Evolutionary conservation across 2,329 filamentous ascomycete species (phyloP), one percentile per base, ranked within the genome.

Genomic region (Xylaria sp.): DNA sequence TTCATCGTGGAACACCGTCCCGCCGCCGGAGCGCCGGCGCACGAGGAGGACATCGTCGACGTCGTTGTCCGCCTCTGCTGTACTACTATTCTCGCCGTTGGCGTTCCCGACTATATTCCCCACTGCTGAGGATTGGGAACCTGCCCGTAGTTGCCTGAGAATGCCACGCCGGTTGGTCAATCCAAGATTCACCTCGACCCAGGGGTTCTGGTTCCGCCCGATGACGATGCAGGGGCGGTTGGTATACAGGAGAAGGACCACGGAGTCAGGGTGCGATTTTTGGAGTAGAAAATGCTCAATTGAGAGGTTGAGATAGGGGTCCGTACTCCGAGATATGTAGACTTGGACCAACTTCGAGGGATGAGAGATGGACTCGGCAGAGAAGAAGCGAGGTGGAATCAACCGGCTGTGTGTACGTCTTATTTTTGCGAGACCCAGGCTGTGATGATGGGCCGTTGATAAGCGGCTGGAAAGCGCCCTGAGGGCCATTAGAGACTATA

Each of bases 141-240:
- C 38, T 4, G 21, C 33, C 9, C 64, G 60, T 29, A 65, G 33
- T 27, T 19, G 38, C 21, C 43, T 53, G 15, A 64, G 56, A 7
- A 64, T 54, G 19, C 60, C 65, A 1, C 58, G 63, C n/a, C 52
- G 69, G 57, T 48, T 69, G 11, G 96, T 79, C 1, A 86, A 80
- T 38, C 78, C 78, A 8, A 97, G 83, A 73, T 96, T 91, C 64
- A 92, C 88, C 79, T 99, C 95, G 8, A 92, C 83, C 95, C 94
- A 99, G 55, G 95, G 95, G 75, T 99, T 99, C 79, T 99, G 95
- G 75, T 99, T 99, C 62, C 95, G 88, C 43, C 95, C 95, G 68
- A 99, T 89, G 73, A 99, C 89, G 62, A 99, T 85, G 74, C 91
- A 93, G 0, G 94, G 93, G 37, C 86, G 78, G 78, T 99, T 98